Percentiles rank a stretch among this genome's conserved stretches.
These are phyloP conservation scores for Rhizodiscina lignyota DNA, from an alignment of 495 filamentous ascomycete species.

Conservation along the genomic window DNA sequence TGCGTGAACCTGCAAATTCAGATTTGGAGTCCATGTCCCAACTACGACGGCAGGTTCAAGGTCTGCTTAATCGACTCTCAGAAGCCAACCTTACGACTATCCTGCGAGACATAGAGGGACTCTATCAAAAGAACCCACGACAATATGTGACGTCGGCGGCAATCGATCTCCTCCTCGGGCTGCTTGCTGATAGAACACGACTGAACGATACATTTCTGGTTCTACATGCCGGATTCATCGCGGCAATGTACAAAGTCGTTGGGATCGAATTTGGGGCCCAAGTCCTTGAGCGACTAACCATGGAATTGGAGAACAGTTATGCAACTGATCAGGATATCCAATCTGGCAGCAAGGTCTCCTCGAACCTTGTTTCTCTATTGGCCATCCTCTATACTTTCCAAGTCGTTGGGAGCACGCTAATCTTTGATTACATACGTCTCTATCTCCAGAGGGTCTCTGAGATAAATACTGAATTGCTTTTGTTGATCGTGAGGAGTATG, in stretches of 20 bases:
- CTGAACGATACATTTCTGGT: slow-evolving; percentile 80
- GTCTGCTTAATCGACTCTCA: slow-evolving; percentile 80
- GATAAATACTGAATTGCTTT: slow-evolving; percentile 76
- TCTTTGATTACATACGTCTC: slow-evolving; percentile 78
- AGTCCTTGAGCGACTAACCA: slow-evolving; percentile 57
- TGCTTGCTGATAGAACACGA: slow-evolving; percentile 58
- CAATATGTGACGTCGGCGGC: slow-evolving; percentile 69
- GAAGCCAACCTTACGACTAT: slow-evolving; percentile 77
- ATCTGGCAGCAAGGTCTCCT: slow-evolving; percentile 52
- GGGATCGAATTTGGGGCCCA: slow-evolving; percentile 81
- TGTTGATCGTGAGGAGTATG: slow-evolving; percentile 71
- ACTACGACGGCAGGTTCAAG: slow-evolving; percentile 65
- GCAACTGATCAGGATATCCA: no score
- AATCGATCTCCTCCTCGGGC: slow-evolving; percentile 52
- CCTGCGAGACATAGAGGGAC: slow-evolving; percentile 57
- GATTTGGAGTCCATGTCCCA: slow-evolving; percentile 52
- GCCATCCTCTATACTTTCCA: slow-evolving; percentile 84
- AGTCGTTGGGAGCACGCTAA: slow-evolving; percentile 59
- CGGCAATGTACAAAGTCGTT: slow-evolving; percentile 69
- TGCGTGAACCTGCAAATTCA: slow-evolving; percentile 43
- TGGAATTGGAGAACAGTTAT: slow-evolving; percentile 37
- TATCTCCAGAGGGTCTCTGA: slow-evolving; percentile 66
- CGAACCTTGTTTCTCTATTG: slow-evolving; percentile 73
- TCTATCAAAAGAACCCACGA: slow-evolving; percentile 67
- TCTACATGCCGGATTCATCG: slow-evolving; percentile 77